Base-by-base conservation (phyloP, 768 basidiomycete species). In the Trametes sanguinea region DNA sequence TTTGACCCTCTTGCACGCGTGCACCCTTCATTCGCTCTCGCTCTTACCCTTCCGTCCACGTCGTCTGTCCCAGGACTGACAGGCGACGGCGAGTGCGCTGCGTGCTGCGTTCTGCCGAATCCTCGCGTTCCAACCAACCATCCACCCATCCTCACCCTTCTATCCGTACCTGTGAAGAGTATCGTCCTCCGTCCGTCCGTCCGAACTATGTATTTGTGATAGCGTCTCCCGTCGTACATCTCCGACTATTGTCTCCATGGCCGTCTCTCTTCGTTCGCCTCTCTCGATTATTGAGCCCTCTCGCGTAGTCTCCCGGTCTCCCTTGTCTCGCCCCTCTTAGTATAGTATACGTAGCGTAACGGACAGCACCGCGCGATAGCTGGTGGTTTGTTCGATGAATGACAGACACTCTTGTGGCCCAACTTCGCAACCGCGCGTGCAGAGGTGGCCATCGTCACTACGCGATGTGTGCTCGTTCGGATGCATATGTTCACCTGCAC, bases 91-190 rank as follows among this genome's bases (percentile, higher is more conserved):
- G 53, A 13, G 59, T 33, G 33, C n/a, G 59, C 51, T 32, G 44
- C 44, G 11, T 6, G 10, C 43, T 32, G 17, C 30, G 39, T 9
- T 6, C 40, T n/a, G 42, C 11, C 32, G 17, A 54, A 30, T 27
- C 47, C 43, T 53, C 22, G 22, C 22, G 22, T 22, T 22, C 22
- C 22, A 22, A 22, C 22, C 22, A 17, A 17, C 51, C 11, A 35
- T 27, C 17, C 10, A 35, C n/a, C 16, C 42, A 32, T 40, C 39
- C 43, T 17, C 29, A 53, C 22, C 22, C 22, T 22, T 51, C 40
- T 63, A 56, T 53, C 50, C 56, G 59, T 59, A 61, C 51, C 53
- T 60, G 54, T 62, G 54, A 59, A 27, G 48, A 27, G 13, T 62
- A 59, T 46, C 51, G 22, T 7, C 39, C 8, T 2, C 39, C 7